Conservation (phyloP, 1,284 basidiomycete species). For the Apiotrichum gamsii region DNA sequence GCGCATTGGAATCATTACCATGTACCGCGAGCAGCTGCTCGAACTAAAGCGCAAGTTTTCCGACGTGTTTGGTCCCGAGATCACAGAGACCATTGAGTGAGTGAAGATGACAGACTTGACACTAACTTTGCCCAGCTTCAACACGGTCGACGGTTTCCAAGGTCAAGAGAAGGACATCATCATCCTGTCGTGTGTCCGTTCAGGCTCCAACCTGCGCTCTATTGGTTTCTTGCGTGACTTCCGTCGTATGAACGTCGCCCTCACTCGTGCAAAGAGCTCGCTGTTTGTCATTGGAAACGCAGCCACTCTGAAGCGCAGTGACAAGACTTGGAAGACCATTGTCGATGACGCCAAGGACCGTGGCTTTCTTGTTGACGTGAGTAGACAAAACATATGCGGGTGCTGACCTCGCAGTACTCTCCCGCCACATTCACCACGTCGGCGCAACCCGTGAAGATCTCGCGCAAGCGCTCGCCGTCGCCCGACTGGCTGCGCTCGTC, state of each 20-base stretch:
- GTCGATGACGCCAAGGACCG: slow-evolving; percentile 63
- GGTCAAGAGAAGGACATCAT: slow-evolving; percentile 97
- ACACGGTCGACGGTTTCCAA: slow-evolving; percentile 97
- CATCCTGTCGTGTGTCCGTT: slow-evolving; percentile 88
- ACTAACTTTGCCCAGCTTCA: no score
- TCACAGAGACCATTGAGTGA: slow-evolving; percentile 65
- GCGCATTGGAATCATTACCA: slow-evolving; percentile 83
- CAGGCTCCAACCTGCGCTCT: slow-evolving; percentile 67
- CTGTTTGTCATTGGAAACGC: slow-evolving; percentile 90
- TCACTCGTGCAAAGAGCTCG: slow-evolving; percentile 91
- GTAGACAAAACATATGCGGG: slow-evolving; percentile 9
- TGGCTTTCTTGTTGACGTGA: slow-evolving; percentile 47
- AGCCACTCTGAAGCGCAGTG: slow-evolving; percentile 75
- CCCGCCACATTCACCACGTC: background rate
- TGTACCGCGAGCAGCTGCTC: slow-evolving; percentile 87
- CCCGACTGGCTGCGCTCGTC: background rate
- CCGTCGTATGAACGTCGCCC: slow-evolving; percentile 93
- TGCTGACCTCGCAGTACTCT: background rate
- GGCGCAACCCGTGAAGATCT: background rate
- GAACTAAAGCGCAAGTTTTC: slow-evolving; percentile 70
- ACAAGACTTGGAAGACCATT: slow-evolving; percentile 71
- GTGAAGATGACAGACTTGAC: slow-evolving; percentile 13
- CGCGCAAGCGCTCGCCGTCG: background rate
- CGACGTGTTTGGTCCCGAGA: slow-evolving; percentile 64
- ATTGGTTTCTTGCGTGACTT: slow-evolving; percentile 84